A percentile compares a stretch with the other conserved stretches of the same genome.
Conservation (phyloP, 768 basidiomycete genomes). For the Tulasnella calospora region DNA sequence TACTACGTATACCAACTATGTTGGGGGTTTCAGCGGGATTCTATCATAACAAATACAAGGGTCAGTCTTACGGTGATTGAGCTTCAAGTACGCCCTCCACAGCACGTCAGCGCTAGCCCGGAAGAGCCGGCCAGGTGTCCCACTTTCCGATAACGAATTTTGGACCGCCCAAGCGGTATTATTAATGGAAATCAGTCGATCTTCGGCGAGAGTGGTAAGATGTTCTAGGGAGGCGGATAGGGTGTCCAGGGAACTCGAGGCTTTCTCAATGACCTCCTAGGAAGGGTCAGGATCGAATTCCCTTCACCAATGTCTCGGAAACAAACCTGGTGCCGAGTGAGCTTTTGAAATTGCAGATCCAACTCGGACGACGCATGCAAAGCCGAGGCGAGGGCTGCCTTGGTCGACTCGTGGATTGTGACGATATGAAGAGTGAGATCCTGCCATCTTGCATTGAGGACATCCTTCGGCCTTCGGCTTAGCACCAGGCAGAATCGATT, state of each 20-base stretch:
- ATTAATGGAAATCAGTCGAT: constrained; percentile 4
- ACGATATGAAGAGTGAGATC: not conserved
- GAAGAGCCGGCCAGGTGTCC: not conserved
- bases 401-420: not conserved
- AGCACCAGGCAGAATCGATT: not conserved
- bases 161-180: constrained; percentile 10
- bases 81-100: not conserved
- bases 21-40: not conserved
- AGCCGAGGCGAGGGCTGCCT: not conserved
- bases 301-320: not conserved
- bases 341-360: not conserved
- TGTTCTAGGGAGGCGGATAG: not conserved
- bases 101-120: not conserved
- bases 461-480: not conserved
- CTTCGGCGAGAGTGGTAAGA: not conserved
- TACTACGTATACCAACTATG: not conserved
- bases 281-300: not conserved
- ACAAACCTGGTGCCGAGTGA: not conserved
- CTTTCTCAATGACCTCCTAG: not conserved
- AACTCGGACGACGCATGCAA: not conserved
- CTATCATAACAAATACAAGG: not conserved
- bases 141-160: not conserved
- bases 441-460: not conserved
- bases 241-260: not conserved
- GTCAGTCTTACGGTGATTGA: not conserved